These are phyloP conservation scores for Trifolium pratense DNA, from an alignment of 306 rosid genomes.

Conservation along the genomic window DNA sequence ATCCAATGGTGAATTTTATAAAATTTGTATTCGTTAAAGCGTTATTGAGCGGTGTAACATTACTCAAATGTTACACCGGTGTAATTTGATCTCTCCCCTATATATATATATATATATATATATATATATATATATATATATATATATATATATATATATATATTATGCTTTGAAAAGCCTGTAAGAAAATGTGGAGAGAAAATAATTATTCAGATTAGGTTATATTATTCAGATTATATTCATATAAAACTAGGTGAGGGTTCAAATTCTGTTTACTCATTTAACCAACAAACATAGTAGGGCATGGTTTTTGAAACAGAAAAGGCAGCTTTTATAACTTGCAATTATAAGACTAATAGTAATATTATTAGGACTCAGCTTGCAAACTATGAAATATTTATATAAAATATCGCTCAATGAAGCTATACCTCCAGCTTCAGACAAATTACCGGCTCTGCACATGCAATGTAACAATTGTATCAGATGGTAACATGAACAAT, in stretches of 20 bases:
- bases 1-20: too few species aligned
- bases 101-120: too few species aligned
- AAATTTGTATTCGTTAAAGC: too few species aligned
- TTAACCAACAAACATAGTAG: not conserved
- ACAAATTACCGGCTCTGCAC: constrained; percentile 21
- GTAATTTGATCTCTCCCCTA: too few species aligned
- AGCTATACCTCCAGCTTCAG: constrained; percentile 11
- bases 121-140: too few species aligned
- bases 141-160: too few species aligned
- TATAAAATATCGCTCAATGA: constrained; percentile 15
- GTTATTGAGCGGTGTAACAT: too few species aligned
- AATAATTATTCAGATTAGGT: too few species aligned
- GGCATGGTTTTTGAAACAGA: not conserved
- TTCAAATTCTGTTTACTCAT: too few species aligned
- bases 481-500: constrained; percentile 40
- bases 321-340: not conserved
- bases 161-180: too few species aligned
- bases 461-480: constrained; percentile 8
- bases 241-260: not conserved
- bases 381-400: constrained; percentile 11
- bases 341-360: not conserved
- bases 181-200: too few species aligned
- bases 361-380: not conserved
- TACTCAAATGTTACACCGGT: too few species aligned
- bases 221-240: not conserved